These are phyloP conservation scores for Fraxinus latifolia DNA, from an alignment of 305 asterid genomes.

Conservation along the genomic window DNA sequence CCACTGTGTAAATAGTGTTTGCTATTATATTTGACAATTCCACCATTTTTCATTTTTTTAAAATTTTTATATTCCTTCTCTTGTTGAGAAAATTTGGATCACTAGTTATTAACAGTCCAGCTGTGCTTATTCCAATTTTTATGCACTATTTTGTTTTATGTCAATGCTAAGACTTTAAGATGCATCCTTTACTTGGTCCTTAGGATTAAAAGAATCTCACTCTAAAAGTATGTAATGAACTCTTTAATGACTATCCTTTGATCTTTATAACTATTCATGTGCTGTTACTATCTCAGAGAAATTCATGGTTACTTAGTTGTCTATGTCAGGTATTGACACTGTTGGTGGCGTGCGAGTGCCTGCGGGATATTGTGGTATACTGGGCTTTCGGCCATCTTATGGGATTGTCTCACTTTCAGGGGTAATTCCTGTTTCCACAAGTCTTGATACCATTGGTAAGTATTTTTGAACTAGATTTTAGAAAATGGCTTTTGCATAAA, in stretches of 20 bases:
- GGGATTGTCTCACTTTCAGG: slow-evolving; percentile 74
- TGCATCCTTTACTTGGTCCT: background rate
- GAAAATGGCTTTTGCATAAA: background rate
- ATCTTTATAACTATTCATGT: background rate
- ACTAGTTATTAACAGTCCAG: background rate
- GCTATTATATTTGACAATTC: background rate
- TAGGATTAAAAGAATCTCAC: background rate
- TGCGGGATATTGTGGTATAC: slow-evolving; percentile 86
- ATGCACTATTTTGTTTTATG: background rate
- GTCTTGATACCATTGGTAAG: slow-evolving; percentile 90
- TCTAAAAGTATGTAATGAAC: background rate
- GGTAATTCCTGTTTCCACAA: slow-evolving; percentile 72
- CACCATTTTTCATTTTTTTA: background rate
- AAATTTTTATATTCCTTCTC: background rate
- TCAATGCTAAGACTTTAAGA: background rate
- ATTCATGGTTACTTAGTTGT: slow-evolving; percentile 15
- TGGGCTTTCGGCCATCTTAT: slow-evolving; percentile 87
- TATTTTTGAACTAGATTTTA: slow-evolving; percentile 5
- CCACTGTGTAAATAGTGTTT: background rate
- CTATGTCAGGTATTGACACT: slow-evolving; percentile 74
- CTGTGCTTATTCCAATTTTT: no score
- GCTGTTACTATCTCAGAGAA: background rate
- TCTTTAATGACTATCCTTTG: background rate
- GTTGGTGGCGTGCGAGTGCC: slow-evolving; percentile 97
- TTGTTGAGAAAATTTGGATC: background rate